Evolutionary conservation across 805 yeast species (phyloP), one percentile per base, ranked within the genome.

Genomic region (Teunomyces funiuensis): DNA sequence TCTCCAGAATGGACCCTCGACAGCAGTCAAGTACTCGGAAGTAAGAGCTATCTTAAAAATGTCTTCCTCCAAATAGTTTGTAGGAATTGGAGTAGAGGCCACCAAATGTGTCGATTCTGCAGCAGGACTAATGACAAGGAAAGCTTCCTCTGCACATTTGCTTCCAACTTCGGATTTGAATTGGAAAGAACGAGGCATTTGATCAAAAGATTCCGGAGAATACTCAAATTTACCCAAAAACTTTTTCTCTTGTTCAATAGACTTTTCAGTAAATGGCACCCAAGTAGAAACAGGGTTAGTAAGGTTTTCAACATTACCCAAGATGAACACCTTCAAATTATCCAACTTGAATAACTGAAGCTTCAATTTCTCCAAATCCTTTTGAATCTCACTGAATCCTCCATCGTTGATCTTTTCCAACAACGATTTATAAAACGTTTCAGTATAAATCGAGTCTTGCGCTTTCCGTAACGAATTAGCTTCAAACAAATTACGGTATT

Each of bases 1-100:
- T 54, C 88, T 78, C 97, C 98, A 91, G 48, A 91, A 83, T 26
- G 98, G 99, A 2, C 99, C 99, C 61, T 93, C 99, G 14, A 88
- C 88, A 27, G 88, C 85, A 49, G 83, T 85, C 42, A 93, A 69
- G 53, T 82, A 85, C 41, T 85, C 89, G 5, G 84, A 74, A 5
- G 89, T 87, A 19, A 90, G 73, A 0, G 83, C 75, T 29, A 91
- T 71, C 18, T 82, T 83, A 39, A 85, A 81, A 22, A 82, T 69
- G 51, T 90, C 96, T 14, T 63, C 66, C 38, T 65, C 51, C 28
- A 60, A 46, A 46, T 68, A 71, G 40, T 65, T 60, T 1, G 73
- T 66, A 1, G 91, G 88, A 10, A 85, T 78, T 1, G 66, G 66
- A 0, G 95, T 73, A 5, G 80, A 62, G 0, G 85, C 57, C 17